These are phyloP conservation scores for Vigna mungo DNA, from an alignment of 306 rosid species.

Conservation along the genomic window DNA sequence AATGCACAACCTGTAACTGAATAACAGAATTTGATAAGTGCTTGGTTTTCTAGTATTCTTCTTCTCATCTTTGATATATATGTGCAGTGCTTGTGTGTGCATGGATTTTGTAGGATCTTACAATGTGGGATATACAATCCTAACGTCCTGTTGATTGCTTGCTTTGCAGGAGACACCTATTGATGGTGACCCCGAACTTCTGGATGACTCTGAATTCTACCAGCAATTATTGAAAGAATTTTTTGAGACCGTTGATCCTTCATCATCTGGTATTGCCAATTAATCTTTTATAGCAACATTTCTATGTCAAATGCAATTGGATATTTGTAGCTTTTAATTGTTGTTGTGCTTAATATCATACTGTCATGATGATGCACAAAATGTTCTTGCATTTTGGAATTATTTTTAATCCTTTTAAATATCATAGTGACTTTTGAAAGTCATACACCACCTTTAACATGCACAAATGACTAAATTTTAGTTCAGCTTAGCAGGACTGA, in stretches of 20 bases:
- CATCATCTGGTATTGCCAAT: constrained; percentile 68
- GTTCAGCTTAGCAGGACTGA: neutral
- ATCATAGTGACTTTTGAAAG: neutral
- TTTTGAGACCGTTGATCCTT: constrained; percentile 82
- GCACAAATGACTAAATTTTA: neutral
- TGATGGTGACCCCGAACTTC: constrained; percentile 78
- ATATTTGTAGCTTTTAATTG: constrained; percentile 2
- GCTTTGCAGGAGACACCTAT: constrained; percentile 57
- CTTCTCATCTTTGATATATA: neutral
- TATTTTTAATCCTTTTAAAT: neutral
- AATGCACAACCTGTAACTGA: no score
- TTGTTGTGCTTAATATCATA: neutral
- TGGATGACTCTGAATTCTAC: constrained; percentile 90
- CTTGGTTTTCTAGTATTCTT: neutral
- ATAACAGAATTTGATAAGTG: neutral
- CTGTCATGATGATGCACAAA: neutral
- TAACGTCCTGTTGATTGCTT: neutral
- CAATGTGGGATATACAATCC: neutral
- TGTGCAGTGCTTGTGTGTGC: neutral
- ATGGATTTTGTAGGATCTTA: neutral
- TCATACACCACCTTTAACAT: neutral
- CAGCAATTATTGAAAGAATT: constrained; percentile 87
- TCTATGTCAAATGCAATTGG: constrained; percentile 21
- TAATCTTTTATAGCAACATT: neutral
- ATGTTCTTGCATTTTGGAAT: constrained; percentile 21